These are phyloP conservation scores for Rhodamnia argentea DNA, from an alignment of 345 rosid genomes.

Conservation along the genomic window DNA sequence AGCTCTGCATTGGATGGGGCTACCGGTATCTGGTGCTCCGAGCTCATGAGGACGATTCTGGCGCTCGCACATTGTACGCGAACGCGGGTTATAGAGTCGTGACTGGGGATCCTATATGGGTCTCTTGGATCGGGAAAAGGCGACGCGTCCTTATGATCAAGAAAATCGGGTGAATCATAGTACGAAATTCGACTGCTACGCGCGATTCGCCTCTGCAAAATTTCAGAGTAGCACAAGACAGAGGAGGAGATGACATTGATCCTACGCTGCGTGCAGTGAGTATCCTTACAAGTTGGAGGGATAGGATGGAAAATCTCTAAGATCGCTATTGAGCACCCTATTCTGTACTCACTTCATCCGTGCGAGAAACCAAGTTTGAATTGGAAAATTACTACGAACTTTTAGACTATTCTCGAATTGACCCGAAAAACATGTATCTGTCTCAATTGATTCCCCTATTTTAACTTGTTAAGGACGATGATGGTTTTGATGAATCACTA, in stretches of 20 bases:
- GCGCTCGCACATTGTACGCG: constrained; percentile 50
- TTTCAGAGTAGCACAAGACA: background rate
- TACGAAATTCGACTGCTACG: background rate
- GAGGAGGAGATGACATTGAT: background rate
- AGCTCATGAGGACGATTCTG: constrained; percentile 73
- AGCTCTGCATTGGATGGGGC: constrained; percentile 48
- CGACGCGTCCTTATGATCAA: constrained; percentile 70
- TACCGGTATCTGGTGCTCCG: constrained; percentile 53
- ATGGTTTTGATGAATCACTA: background rate
- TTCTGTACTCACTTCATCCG: background rate
- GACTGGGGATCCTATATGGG: constrained; percentile 55
- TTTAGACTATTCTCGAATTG: background rate
- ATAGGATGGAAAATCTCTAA: background rate
- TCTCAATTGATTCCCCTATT: background rate
- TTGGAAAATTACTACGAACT: background rate
- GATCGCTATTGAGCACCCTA: background rate
- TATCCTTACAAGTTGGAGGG: background rate
- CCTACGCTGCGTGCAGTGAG: background rate
- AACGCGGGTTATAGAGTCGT: constrained; percentile 66
- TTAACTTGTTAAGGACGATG: background rate
- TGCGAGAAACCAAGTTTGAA: background rate
- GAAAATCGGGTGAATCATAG: background rate
- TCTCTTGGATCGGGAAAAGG: constrained; percentile 65
- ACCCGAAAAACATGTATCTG: background rate
- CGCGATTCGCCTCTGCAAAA: background rate